Evolutionary conservation across 352 stramenopile species (phyloP).

Genomic region (Halophytophthora polymorphica): DNA sequence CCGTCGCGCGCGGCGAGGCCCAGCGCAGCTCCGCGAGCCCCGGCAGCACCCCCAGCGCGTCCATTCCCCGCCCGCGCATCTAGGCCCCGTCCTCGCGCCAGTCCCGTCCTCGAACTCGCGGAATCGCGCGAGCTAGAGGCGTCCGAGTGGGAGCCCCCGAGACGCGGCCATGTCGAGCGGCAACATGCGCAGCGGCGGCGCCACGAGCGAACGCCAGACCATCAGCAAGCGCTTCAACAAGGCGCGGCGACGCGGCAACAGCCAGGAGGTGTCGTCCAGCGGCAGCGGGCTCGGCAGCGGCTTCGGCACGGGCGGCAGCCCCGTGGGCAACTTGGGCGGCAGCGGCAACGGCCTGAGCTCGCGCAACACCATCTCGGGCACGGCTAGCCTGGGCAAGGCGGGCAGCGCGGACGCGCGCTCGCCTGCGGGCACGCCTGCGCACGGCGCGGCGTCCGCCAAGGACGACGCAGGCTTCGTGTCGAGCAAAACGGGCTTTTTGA

Average conservation of each 20-base stretch:
- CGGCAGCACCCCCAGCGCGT: too few species aligned
- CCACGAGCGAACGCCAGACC: constrained; percentile 28
- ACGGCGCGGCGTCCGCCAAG: constrained; percentile 13
- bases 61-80: too few species aligned
- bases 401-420: constrained; percentile 10
- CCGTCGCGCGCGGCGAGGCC: too few species aligned
- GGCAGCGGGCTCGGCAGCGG: constrained; percentile 20
- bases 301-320: constrained; percentile 38
- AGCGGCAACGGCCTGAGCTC: constrained; percentile 13
- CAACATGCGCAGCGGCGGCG: constrained; percentile 21
- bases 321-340: constrained; percentile 30
- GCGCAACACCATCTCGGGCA: constrained; percentile 52
- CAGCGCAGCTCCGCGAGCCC: too few species aligned
- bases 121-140: background rate
- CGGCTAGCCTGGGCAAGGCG: constrained; percentile 36
- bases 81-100: background rate
- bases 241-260: constrained; percentile 62
- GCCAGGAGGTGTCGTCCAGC: constrained; percentile 46
- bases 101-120: background rate
- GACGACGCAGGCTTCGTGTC: constrained; percentile 56
- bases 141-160: background rate
- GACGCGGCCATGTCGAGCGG: constrained; percentile 18
- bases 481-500: constrained; percentile 84
- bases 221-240: constrained; percentile 74
- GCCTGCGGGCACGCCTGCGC: constrained; percentile 8